Evolutionary conservation across 2,329 filamentous ascomycete genomes (phyloP).

Genomic region (Trichoderma simmonsii): DNA sequence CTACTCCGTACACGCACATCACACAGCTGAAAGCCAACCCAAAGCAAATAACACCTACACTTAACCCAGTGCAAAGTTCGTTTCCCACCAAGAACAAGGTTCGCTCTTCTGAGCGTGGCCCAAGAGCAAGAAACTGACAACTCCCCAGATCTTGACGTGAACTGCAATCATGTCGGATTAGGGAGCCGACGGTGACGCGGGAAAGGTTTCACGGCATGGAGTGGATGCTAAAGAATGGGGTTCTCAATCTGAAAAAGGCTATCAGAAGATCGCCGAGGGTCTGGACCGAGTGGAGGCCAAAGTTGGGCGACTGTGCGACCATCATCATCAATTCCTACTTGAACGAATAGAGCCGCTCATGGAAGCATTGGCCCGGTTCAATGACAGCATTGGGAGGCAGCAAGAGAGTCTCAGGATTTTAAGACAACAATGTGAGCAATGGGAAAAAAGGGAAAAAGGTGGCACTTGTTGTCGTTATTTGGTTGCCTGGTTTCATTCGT

Average conservation of each 20-base stretch:
- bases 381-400: not conserved
- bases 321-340: not conserved
- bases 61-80: not conserved
- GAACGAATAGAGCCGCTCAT: not conserved
- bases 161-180: not conserved
- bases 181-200: not conserved
- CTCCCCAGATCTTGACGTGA: not conserved
- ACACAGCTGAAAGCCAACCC: not conserved
- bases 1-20: not conserved
- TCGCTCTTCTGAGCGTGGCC: not conserved
- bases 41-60: not conserved
- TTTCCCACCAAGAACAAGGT: not conserved
- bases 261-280: not conserved
- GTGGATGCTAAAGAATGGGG: not conserved
- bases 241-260: not conserved
- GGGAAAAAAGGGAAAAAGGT: not conserved
- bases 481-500: not conserved
- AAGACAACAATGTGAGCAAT: not conserved
- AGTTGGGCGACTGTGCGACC: no score
- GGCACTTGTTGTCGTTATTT: not conserved
- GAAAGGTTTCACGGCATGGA: not conserved
- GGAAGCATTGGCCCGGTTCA: not conserved
- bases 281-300: not conserved
- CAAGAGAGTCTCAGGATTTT: not conserved
- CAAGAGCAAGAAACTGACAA: not conserved